phyloP scores from a whole-genome alignment of 768 basidiomycete genomes.

The Rhizopogon salebrosus region DNA sequence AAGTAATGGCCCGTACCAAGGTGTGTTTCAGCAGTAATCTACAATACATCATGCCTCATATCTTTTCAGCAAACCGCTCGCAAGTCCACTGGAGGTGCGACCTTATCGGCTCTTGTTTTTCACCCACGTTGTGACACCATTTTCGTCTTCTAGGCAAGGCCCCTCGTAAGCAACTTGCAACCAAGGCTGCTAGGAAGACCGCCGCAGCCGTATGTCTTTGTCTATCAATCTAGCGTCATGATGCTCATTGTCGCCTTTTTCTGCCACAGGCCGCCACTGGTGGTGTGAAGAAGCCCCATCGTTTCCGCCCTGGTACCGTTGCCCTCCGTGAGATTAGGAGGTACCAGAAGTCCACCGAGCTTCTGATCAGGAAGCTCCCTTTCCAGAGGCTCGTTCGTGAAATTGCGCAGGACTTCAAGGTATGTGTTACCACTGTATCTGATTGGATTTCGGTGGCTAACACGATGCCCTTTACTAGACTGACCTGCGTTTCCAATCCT shows the following conservation, averaged over 20 bases:
- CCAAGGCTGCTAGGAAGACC: slow-evolving; percentile 92
- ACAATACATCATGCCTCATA: slow-evolving; percentile 7
- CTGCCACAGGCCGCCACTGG: slow-evolving; percentile 65
- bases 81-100: slow-evolving; percentile 95
- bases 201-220: slow-evolving; percentile 52
- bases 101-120: slow-evolving; percentile 13
- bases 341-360: slow-evolving; percentile 98
- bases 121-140: slow-evolving; percentile 14
- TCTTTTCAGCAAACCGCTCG: slow-evolving; percentile 87
- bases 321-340: slow-evolving; percentile 98
- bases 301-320: slow-evolving; percentile 97
- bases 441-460: neutral
- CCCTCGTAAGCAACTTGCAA: slow-evolving; percentile 91
- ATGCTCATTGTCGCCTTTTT: slow-evolving; percentile 4
- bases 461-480: slow-evolving; percentile 40
- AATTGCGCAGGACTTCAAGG: slow-evolving; percentile 97
- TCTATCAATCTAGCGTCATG: neutral
- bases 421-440: slow-evolving; percentile 22
- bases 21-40: slow-evolving; percentile 28
- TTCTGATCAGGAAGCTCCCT: slow-evolving; percentile 98
- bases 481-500: slow-evolving; percentile 93
- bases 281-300: slow-evolving; percentile 99
- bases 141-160: slow-evolving; percentile 60
- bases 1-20: slow-evolving; percentile 84
- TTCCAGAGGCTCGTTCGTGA: slow-evolving; percentile 98